Conservation (phyloP, 73 alveolate species). For the Symbiodinium pilosum region DNA sequence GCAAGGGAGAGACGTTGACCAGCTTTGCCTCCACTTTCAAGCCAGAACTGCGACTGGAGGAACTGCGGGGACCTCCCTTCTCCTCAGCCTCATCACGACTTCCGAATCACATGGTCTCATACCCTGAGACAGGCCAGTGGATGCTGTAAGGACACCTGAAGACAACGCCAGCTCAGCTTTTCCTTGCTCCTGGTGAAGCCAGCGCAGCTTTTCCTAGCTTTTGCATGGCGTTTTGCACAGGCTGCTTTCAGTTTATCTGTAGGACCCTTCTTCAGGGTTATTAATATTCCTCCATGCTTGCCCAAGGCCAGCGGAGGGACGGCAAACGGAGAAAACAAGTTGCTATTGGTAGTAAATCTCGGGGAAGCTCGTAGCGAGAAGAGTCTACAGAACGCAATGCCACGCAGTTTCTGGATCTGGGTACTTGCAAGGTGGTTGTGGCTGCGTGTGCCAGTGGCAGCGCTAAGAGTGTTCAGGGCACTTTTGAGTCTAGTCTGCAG, state of each 20-base stretch:
- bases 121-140: conserved; percentile 42
- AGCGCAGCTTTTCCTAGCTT: background rate
- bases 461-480: too few species aligned
- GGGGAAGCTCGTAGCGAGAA: too few species aligned
- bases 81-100: background rate
- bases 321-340: too few species aligned
- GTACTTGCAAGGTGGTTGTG: too few species aligned
- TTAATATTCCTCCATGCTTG: background rate
- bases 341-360: too few species aligned
- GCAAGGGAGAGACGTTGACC: background rate
- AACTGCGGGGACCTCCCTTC: background rate
- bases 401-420: too few species aligned
- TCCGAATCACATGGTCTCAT: conserved; percentile 30
- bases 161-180: background rate
- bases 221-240: background rate
- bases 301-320: background rate
- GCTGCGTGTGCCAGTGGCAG: too few species aligned
- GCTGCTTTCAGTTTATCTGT: background rate
- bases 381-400: too few species aligned
- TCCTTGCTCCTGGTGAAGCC: background rate
- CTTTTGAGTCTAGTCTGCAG: too few species aligned
- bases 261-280: too few species aligned
- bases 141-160: background rate
- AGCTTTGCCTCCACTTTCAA: background rate
- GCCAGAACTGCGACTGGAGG: background rate